Evolutionary conservation across 1,139 yeast genomes (phyloP).

Genomic region (Debaryomyces psychrophilus): DNA sequence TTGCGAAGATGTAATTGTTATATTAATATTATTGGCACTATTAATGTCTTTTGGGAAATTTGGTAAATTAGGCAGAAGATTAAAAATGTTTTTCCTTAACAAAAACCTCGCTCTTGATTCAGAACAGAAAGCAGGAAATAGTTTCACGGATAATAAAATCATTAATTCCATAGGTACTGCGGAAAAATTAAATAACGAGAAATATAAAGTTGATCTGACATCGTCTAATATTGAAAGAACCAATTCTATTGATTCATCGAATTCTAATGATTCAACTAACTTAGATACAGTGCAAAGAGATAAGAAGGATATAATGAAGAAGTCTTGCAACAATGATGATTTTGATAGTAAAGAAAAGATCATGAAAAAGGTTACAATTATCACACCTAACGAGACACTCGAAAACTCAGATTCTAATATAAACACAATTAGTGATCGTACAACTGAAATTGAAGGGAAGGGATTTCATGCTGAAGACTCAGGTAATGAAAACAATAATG

Average conservation of each 20-base stretch:
- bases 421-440: neutral
- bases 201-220: neutral
- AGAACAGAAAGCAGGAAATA: neutral
- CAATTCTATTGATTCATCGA: neutral
- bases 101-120: neutral
- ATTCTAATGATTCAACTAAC: neutral
- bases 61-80: slow-evolving; percentile 22
- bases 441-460: neutral
- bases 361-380: slow-evolving; percentile 33
- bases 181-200: neutral
- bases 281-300: neutral
- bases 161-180: neutral
- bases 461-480: neutral
- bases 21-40: slow-evolving; percentile 33
- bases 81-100: slow-evolving; percentile 22
- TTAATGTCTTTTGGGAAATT: slow-evolving; percentile 43
- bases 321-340: neutral
- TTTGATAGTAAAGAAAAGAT: neutral
- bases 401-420: slow-evolving; percentile 14
- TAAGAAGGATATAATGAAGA: neutral
- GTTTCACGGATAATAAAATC: neutral
- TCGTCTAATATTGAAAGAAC: slow-evolving; percentile 3
- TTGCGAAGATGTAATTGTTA: slow-evolving; percentile 53
- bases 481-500: neutral
- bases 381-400: slow-evolving; percentile 27